phyloP scores from a whole-genome alignment of 176 grass and related monocot species.

The Elaeis guineensis region DNA sequence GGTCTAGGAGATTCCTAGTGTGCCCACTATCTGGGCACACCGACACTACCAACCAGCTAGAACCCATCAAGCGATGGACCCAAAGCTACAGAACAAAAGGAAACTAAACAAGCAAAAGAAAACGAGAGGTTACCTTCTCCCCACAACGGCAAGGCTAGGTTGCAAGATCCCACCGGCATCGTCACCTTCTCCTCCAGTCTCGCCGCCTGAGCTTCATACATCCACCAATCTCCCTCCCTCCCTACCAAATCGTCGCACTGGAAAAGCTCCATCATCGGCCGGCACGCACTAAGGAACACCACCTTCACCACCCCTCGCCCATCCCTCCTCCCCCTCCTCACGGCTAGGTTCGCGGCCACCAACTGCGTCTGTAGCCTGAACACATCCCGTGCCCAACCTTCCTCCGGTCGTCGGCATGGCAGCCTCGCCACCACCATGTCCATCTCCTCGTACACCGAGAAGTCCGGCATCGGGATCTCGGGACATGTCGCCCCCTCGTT shows the following conservation, averaged over 20 bases:
- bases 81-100: background rate
- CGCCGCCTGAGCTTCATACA: slow-evolving; percentile 43
- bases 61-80: too few species aligned
- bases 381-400: slow-evolving; percentile 63
- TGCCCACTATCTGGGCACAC: too few species aligned
- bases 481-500: slow-evolving; percentile 59
- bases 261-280: slow-evolving; percentile 95
- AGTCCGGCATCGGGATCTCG: slow-evolving; percentile 77
- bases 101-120: background rate
- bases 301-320: slow-evolving; percentile 31
- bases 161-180: slow-evolving; percentile 60
- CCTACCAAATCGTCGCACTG: slow-evolving; percentile 59
- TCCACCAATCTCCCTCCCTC: slow-evolving; percentile 59
- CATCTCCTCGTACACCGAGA: slow-evolving; percentile 22
- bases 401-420: slow-evolving; percentile 40
- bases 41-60: too few species aligned
- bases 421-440: slow-evolving; percentile 62
- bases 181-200: slow-evolving; percentile 69
- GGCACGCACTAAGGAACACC: slow-evolving; percentile 51
- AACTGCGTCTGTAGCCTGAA: slow-evolving; percentile 82
- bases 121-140: slow-evolving; percentile 32
- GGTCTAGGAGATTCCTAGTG: too few species aligned
- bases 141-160: slow-evolving; percentile 54
- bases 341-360: slow-evolving; percentile 42
- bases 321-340: slow-evolving; percentile 24